Evolutionary conservation across 495 filamentous ascomycete species (phyloP).

Genomic region (Aspergillus egyptiacus): DNA sequence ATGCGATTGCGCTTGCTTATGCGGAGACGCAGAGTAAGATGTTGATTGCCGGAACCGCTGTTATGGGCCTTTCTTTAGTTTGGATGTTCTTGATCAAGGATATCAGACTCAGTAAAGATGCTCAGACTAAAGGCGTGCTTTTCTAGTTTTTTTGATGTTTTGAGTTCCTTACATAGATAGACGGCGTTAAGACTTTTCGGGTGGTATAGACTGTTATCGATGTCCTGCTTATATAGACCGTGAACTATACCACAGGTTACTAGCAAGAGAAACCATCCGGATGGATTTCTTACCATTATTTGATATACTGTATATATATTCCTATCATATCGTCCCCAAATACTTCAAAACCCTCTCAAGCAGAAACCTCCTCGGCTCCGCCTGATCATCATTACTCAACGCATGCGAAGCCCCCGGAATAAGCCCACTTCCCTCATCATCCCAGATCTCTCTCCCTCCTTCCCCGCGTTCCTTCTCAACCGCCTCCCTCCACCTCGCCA

Average conservation of each 20-base stretch:
- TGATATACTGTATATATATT: not conserved
- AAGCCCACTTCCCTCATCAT: constrained; percentile 32
- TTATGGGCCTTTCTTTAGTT: constrained; percentile 44
- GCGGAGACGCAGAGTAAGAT: constrained; percentile 49
- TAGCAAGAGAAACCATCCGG: too few species aligned
- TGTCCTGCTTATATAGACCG: not conserved
- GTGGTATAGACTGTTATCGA: too few species aligned
- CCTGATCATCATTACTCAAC: constrained; percentile 43
- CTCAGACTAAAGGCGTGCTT: constrained; percentile 30
- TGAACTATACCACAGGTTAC: not conserved
- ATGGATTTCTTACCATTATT: too few species aligned
- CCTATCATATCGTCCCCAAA: not conserved
- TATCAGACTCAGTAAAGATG: constrained; percentile 50
- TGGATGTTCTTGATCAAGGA: constrained; percentile 48
- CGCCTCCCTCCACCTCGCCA: constrained; percentile 52
- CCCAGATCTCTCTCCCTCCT: constrained; percentile 26
- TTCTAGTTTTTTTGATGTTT: constrained; percentile 15
- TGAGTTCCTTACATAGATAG: not conserved
- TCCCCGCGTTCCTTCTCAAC: constrained; percentile 42
- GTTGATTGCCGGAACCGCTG: constrained; percentile 43
- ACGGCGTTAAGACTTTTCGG: not conserved
- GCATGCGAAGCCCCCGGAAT: constrained; percentile 44
- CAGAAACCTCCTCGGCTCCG: constrained; percentile 34
- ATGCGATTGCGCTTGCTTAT: constrained; percentile 53
- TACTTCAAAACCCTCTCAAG: constrained; percentile 27